Evolutionary conservation across 2,329 filamentous ascomycete genomes (phyloP).

Genomic region (Sarocladium strictum): DNA sequence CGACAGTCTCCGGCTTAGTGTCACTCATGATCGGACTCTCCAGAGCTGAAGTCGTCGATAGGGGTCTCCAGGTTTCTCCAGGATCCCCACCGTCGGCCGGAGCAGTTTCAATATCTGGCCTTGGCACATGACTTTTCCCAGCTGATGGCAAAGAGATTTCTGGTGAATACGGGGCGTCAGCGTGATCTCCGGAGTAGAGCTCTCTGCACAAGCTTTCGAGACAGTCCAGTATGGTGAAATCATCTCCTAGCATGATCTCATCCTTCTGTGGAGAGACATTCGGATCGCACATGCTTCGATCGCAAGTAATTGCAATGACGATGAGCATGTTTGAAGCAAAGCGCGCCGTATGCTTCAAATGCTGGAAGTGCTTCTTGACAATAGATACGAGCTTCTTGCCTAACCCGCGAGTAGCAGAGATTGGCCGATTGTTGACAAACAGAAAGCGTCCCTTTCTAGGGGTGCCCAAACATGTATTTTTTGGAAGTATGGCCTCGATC

Average conservation of each 20-base stretch:
- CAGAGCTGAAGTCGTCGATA: too few relatives aligned
- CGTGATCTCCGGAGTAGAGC: slow-evolving; percentile 25
- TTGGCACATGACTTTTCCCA: neutral
- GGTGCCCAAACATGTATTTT: slow-evolving; percentile 35
- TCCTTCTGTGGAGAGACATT: slow-evolving; percentile 70
- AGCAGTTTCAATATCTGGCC: too few relatives aligned
- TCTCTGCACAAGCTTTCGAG: slow-evolving; percentile 39
- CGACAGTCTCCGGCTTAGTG: too few relatives aligned
- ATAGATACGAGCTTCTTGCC: slow-evolving; percentile 52
- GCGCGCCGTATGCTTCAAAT: slow-evolving; percentile 19
- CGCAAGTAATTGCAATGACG: slow-evolving; percentile 57
- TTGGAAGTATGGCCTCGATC: slow-evolving; percentile 55
- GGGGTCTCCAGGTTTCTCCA: too few relatives aligned
- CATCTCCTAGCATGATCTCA: slow-evolving; percentile 61
- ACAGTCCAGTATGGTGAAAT: slow-evolving; percentile 35
- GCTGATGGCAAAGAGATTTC: neutral
- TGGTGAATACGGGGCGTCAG: neutral
- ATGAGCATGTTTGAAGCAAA: slow-evolving; percentile 52
- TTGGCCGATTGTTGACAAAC: slow-evolving; percentile 62
- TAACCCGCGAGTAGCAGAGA: slow-evolving; percentile 48
- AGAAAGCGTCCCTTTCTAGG: slow-evolving; percentile 51
- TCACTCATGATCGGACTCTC: neutral
- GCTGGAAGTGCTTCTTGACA: slow-evolving; percentile 45
- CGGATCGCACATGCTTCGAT: slow-evolving; percentile 58
- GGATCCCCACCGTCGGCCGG: too few relatives aligned